Base-by-base conservation (phyloP, 805 yeast species). In the Myxozyma melibiosi region DNA sequence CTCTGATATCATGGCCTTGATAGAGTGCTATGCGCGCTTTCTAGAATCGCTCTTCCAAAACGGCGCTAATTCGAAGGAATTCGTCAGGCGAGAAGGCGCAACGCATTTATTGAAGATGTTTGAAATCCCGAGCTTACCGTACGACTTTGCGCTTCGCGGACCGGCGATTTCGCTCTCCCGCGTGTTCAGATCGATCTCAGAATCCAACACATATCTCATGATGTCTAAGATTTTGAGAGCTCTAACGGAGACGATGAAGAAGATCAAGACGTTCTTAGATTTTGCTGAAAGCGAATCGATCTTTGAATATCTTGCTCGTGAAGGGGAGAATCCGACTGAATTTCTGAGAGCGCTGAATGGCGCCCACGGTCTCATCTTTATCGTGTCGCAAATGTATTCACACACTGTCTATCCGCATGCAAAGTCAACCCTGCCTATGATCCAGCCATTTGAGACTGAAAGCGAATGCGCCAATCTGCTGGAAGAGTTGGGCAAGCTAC, bases 11-110 rank as follows among this genome's bases (percentile, higher is more conserved):
- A 27, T 51, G 14, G 28, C 46, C 3, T 24, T 63, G 27, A 47
- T 63, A 20, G 66, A 63, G 28, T 58, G 57, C 39, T 58, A 51
- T 28, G 49, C 59, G 4, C 30, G 58, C 7, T 71, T 71, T 50
- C 57, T 70, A 20, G 74, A 71, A 28, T 65, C 68, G 1, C 58
- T 71, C 22, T 53, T 69, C 35, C 69, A 68, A 45, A 70, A 71
- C 53, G 65, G 62, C 24, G 34, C 59, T n/a, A 66, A 67, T 25
- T 57, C 67, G 38, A 63, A 57, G 27, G 68, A 66, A 51, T 68
- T 70, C 38, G 67, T 68, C 30, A 63, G 63, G 47, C 66, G 62
- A 22, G 52, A 56, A 4, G 72, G 71, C 18, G 49, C 68, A 24
- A 39, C 25, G 8, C 45, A 50, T 20, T 40, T 71, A 30, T 51